Base-by-base conservation (phyloP, 352 stramenopile genomes). In the Phytophthora ohioensis region DNA sequence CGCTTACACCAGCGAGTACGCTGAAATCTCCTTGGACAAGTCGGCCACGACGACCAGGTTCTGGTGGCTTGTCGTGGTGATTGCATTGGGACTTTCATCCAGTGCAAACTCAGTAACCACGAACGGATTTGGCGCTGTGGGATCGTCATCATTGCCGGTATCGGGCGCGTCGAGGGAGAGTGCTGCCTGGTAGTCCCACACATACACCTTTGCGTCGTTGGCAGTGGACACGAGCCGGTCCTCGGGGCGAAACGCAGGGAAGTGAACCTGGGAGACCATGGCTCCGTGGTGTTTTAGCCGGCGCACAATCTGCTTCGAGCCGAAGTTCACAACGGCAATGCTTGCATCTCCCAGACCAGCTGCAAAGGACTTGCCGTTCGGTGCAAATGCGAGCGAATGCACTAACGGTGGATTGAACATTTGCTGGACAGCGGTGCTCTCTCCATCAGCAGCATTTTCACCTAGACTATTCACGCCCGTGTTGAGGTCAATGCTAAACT, bases 381-480 rank as follows among this genome's bases (percentile, higher is more conserved):
- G 43, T 21, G 83, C 79, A 43, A 92, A 94, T 32, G 76, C 81
- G 39, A 94, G 56, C 30, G 81, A 75, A 59, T 94, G 79, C 57
- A 94, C 85, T 17, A 94, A 77, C 34, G 87, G 87, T 15, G 87
- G 87, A 57, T 94, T 94, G 57, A 90, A 91, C 63, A 92, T 79
- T 71, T 91, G 86, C 36, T 79, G 88, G 36, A 52, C 68, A n/a
- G 74, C 52, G 11, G 35, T 48, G 3, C 42, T 41, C 30, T 66
- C 21, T 5, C 31, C 35, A 17, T 57, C 42, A 41, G 8, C 46
- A 38, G 35, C 48, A 47, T 34, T 53, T 0, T 65, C 51, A 2
- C 72, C 57, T 32, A 88, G 39, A 49, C 61, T 73, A 60, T 82
- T 78, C 8, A 87, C 66, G 41, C 75, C 80, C 30, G 75, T 69